phyloP scores from a whole-genome alignment of 768 basidiomycete species.

The Tylopilus plumbeoviolaceoides region DNA sequence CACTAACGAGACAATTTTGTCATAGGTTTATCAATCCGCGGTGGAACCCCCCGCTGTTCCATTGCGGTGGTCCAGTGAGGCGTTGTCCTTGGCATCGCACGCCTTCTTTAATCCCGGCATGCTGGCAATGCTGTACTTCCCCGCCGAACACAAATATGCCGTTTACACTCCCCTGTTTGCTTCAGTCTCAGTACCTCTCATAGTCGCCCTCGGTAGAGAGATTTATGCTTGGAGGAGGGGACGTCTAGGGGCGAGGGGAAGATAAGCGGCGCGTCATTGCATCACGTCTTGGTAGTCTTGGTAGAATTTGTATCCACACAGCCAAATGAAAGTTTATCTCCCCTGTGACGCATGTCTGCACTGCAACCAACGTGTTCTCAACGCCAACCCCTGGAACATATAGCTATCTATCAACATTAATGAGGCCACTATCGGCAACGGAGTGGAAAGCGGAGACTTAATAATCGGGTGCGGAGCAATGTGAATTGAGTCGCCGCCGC shows the following conservation, averaged over 20 bases:
- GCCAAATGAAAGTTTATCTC: constrained; percentile 8
- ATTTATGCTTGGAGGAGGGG: constrained; percentile 54
- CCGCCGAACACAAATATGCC: constrained; percentile 95
- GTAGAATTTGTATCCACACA: constrained; percentile 6
- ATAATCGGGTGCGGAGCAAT: no score
- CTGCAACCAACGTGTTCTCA: constrained; percentile 15
- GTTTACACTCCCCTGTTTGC: constrained; percentile 96
- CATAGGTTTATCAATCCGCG: constrained; percentile 22
- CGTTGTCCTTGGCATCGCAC: constrained; percentile 63
- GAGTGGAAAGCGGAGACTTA: no score
- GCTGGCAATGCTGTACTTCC: constrained; percentile 95
- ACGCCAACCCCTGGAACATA: not conserved
- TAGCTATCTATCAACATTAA: no score
- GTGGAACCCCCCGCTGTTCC: constrained; percentile 29
- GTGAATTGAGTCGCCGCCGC: not conserved
- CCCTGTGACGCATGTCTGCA: constrained; percentile 11
- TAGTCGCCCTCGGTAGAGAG: constrained; percentile 73
- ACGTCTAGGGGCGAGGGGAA: constrained; percentile 8
- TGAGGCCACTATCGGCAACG: not conserved
- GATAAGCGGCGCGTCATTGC: not conserved
- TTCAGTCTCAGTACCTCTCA: constrained; percentile 77
- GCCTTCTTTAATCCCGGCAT: constrained; percentile 98
- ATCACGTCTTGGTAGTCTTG: no score
- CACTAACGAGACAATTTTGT: constrained; percentile 10
- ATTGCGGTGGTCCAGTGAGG: constrained; percentile 57